These are phyloP conservation scores for Globisporangium ultimum DNA, from an alignment of 352 stramenopile species.

Conservation along the genomic window DNA sequence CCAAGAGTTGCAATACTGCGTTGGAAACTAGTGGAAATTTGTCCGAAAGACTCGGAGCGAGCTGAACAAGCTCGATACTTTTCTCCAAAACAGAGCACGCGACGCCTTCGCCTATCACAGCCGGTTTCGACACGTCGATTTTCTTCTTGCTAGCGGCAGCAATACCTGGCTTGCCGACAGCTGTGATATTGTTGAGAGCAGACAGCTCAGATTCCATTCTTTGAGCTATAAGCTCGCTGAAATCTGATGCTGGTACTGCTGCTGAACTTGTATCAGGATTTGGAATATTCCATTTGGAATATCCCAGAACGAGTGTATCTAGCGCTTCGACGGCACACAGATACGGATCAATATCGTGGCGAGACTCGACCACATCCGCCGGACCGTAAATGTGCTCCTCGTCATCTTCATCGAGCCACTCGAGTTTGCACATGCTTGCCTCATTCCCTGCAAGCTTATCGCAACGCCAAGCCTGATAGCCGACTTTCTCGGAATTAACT, in stretches of 20 bases:
- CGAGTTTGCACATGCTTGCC: conserved; percentile 25
- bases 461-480: background rate
- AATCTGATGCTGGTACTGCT: conserved; percentile 13
- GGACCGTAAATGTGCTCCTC: conserved; percentile 29
- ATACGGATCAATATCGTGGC: conserved; percentile 37
- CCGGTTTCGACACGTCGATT: conserved; percentile 20
- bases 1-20: conserved; percentile 25
- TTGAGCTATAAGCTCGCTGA: conserved; percentile 19
- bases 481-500: background rate
- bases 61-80: conserved; percentile 17
- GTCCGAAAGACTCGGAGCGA: conserved; percentile 22
- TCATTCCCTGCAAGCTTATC: conserved; percentile 2
- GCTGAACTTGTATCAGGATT: background rate
- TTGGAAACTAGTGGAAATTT: conserved; percentile 28
- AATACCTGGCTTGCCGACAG: conserved; percentile 3
- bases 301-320: conserved; percentile 25
- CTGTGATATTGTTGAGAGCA: background rate
- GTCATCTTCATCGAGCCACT: conserved; percentile 48
- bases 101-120: conserved; percentile 24
- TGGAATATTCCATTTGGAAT: conserved; percentile 31
- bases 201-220: background rate
- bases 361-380: conserved; percentile 21
- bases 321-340: conserved; percentile 29
- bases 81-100: conserved; percentile 29
- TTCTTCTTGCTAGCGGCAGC: conserved; percentile 39